These are phyloP conservation scores for Exophiala sideris DNA, from an alignment of 2,329 filamentous ascomycete species.

Conservation along the genomic window DNA sequence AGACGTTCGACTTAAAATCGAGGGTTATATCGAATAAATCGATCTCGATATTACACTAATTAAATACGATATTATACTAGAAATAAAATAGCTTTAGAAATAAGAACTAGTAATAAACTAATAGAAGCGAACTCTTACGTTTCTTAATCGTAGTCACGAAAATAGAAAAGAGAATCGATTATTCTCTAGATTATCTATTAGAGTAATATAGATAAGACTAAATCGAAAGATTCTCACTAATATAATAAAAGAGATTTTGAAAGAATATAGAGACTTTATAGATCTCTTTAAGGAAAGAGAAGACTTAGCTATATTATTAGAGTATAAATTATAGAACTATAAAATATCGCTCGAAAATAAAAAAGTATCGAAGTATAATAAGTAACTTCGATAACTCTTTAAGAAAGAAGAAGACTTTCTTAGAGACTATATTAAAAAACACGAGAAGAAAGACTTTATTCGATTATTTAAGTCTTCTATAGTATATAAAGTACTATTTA, in stretches of 20 bases:
- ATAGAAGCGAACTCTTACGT: not conserved
- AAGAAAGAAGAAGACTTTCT: not conserved
- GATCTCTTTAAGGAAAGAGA: not conserved
- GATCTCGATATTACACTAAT: not conserved
- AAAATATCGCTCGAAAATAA: not conserved
- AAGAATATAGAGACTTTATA: not conserved
- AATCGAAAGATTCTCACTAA: not conserved
- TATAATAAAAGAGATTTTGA: not conserved
- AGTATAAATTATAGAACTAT: not conserved
- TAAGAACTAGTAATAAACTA: too few species aligned
- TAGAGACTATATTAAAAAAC: too few species aligned
- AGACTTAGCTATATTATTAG: not conserved
- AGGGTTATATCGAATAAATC: too few species aligned
- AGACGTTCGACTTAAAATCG: too few species aligned
- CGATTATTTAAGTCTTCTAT: too few species aligned
- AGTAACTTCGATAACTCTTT: too few species aligned
- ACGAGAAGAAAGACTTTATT: too few species aligned
- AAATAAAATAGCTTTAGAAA: not conserved
- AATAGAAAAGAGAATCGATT: not conserved
- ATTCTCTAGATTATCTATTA: not conserved
- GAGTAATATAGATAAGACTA: not conserved
- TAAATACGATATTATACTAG: not conserved
- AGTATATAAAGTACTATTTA: too few species aligned
- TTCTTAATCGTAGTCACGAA: not conserved
- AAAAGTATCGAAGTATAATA: not conserved